A percentile compares a stretch with the other conserved stretches of the same genome.
Evolutionary conservation across 2,329 filamentous ascomycete species (phyloP).

Genomic region (Fusarium avenaceum): DNA sequence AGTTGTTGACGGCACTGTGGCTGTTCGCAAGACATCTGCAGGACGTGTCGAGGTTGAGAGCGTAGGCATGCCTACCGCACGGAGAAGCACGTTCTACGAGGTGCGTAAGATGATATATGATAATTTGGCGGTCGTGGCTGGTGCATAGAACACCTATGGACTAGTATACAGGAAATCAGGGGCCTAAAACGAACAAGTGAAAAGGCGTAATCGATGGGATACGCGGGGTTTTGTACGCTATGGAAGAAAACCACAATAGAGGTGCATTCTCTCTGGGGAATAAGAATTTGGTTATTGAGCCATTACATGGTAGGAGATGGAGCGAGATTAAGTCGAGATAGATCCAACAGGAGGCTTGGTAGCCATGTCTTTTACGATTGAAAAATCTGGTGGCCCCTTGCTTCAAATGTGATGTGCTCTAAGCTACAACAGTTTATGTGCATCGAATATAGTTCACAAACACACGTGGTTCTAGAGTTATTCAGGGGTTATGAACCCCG

Average conservation of each 20-base stretch:
- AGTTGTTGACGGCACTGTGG: constrained; percentile 88
- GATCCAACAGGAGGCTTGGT: constrained; percentile 9
- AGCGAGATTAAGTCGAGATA: constrained; percentile 15
- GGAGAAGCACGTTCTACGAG: constrained; percentile 80
- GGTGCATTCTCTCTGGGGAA: constrained; percentile 26
- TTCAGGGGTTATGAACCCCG: background rate
- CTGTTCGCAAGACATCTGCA: constrained; percentile 88
- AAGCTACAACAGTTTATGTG: background rate
- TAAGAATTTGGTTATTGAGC: constrained; percentile 23
- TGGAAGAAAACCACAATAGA: constrained; percentile 13
- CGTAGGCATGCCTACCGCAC: constrained; percentile 64
- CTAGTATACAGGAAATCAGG: background rate
- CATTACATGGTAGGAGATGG: constrained; percentile 7
- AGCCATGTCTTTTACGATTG: constrained; percentile 6
- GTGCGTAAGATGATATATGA: constrained; percentile 95
- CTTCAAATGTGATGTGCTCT: background rate
- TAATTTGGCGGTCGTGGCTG: constrained; percentile 89
- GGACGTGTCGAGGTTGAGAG: constrained; percentile 91
- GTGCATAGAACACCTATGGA: constrained; percentile 60
- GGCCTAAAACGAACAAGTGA: background rate
- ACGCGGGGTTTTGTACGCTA: constrained; percentile 22
- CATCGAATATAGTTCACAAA: background rate
- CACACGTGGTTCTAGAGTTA: background rate
- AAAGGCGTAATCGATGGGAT: constrained; percentile 33
- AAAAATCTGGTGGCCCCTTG: background rate